These are phyloP conservation scores for Lepraria neglecta DNA, from an alignment of 495 filamentous ascomycete genomes.

Conservation along the genomic window DNA sequence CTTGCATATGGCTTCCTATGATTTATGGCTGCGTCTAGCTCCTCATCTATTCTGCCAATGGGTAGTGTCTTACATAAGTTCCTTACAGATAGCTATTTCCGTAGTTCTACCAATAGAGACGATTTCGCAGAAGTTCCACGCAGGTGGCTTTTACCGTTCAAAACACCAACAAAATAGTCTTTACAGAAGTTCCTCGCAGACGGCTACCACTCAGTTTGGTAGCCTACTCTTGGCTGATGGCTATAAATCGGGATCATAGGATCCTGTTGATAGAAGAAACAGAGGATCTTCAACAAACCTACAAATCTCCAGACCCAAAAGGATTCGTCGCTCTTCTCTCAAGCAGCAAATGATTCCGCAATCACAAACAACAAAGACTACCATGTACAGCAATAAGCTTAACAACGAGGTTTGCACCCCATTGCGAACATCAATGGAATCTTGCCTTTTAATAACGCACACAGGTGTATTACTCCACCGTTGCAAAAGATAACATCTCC, in stretches of 20 bases:
- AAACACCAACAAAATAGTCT: not conserved
- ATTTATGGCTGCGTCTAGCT: not conserved
- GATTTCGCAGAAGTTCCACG: not conserved
- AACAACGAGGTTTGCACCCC: not conserved
- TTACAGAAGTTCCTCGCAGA: slow-evolving; percentile 1
- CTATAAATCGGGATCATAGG: not conserved
- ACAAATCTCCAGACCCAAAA: not conserved
- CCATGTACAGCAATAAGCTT: not conserved
- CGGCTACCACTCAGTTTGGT: not conserved
- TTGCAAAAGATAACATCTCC: not conserved
- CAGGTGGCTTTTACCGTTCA: not conserved
- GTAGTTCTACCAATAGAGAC: not conserved
- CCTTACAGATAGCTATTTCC: not conserved
- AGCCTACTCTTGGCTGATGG: not conserved
- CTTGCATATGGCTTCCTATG: not conserved
- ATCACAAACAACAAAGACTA: not conserved
- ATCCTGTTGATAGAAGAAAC: not conserved
- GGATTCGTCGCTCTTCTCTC: not conserved
- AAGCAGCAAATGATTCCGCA: not conserved
- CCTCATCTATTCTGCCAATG: not conserved
- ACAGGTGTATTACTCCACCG: not conserved
- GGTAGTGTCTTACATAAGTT: not conserved
- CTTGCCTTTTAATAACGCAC: not conserved
- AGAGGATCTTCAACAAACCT: too few relatives aligned
- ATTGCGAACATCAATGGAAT: too few relatives aligned